Conservation (phyloP, 306 rosid species). For the Quercus suber region DNA sequence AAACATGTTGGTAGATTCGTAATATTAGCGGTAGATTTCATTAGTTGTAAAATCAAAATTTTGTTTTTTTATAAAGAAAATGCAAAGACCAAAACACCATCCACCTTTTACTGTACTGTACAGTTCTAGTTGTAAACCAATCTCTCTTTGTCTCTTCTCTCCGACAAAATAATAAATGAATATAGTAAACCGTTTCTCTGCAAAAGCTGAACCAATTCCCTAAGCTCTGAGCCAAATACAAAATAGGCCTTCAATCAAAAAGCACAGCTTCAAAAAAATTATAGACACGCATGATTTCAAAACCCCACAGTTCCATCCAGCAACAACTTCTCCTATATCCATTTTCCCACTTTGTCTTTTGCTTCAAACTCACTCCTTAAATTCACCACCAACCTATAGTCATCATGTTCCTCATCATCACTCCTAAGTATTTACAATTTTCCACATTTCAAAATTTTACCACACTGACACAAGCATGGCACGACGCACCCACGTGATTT, state of each 20-base stretch:
- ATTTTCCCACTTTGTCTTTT: neutral
- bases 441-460: neutral
- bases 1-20: too few relatives aligned
- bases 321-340: neutral
- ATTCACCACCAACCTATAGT: neutral
- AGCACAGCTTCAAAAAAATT: neutral
- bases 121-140: neutral
- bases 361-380: neutral
- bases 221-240: neutral
- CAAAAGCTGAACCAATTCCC: constrained; percentile 15
- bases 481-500: constrained; percentile 1
- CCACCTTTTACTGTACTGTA: constrained; percentile 10
- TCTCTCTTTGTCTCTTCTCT: neutral
- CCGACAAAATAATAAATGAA: neutral
- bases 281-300: constrained; percentile 9
- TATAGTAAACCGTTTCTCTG: neutral
- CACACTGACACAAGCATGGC: neutral
- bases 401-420: constrained; percentile 3
- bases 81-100: neutral
- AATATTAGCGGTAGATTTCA: neutral
- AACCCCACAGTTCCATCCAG: constrained; percentile 9
- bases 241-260: neutral
- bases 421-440: neutral
- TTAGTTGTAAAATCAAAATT: too few relatives aligned
- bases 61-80: neutral